Conservation (phyloP, 2,329 filamentous ascomycete genomes). For the Alternaria burnsii region DNA sequence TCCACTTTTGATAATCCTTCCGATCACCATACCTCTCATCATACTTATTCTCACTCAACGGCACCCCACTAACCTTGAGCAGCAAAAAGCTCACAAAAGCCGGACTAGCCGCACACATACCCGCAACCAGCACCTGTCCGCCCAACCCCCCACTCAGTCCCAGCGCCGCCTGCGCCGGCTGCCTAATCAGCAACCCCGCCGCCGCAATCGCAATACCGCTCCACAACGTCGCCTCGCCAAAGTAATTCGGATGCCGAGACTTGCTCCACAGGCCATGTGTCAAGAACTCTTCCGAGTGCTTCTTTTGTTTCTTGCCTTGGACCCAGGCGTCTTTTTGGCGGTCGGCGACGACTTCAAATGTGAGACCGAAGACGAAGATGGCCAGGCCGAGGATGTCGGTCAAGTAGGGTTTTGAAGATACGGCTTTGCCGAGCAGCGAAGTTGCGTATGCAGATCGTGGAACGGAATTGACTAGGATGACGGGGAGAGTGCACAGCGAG, state of each 20-base stretch:
- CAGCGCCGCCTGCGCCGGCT: slow-evolving; percentile 65
- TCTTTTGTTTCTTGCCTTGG: slow-evolving; percentile 68
- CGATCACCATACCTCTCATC: slow-evolving; percentile 69
- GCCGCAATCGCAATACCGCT: slow-evolving; percentile 69
- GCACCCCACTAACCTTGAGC: slow-evolving; percentile 70
- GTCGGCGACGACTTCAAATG: slow-evolving; percentile 69
- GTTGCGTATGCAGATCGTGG: slow-evolving; percentile 60
- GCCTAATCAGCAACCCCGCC: slow-evolving; percentile 64
- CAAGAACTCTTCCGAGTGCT: slow-evolving; percentile 72
- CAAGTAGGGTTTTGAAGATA: slow-evolving; percentile 52
- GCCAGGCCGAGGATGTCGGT: slow-evolving; percentile 66
- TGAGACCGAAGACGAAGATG: slow-evolving; percentile 67
- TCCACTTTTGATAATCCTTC: slow-evolving; percentile 74
- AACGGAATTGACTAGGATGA: slow-evolving; percentile 70
- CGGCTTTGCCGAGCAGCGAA: slow-evolving; percentile 55
- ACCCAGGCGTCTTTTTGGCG: slow-evolving; percentile 70
- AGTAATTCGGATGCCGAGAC: slow-evolving; percentile 73
- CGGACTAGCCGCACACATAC: slow-evolving; percentile 67
- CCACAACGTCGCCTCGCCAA: slow-evolving; percentile 76
- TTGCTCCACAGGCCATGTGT: slow-evolving; percentile 69
- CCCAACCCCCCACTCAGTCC: slow-evolving; percentile 58
- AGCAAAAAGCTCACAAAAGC: slow-evolving; percentile 71
- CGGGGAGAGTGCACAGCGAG: slow-evolving; percentile 70
- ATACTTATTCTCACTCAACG: slow-evolving; percentile 74
- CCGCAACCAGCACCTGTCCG: slow-evolving; percentile 56